Percentiles rank a stretch among this genome's conserved stretches.
These are phyloP conservation scores for Aspergillus flavus DNA, from an alignment of 2,329 filamentous ascomycete species.

Conservation along the genomic window DNA sequence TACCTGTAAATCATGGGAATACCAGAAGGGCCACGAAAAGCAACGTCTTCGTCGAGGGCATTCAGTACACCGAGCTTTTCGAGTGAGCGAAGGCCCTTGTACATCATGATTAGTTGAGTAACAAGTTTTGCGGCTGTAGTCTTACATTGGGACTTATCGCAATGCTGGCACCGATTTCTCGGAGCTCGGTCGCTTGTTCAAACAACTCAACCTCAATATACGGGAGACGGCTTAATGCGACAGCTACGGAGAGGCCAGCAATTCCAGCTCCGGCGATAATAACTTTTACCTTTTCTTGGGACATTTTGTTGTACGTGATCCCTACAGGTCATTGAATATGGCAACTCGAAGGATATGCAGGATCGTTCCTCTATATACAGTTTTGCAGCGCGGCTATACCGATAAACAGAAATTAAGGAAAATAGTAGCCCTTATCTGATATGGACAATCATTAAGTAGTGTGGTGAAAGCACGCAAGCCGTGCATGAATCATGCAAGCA, in stretches of 20 bases:
- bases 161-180: neutral
- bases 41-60: constrained; percentile 46
- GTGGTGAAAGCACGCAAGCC: constrained; percentile 20
- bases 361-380: neutral
- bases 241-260: constrained; percentile 51
- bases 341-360: neutral
- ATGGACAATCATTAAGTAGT: neutral
- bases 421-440: neutral
- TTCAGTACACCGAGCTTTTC: constrained; percentile 54
- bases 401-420: neutral
- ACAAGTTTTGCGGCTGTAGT: neutral
- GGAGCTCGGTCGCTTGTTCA: constrained; percentile 47
- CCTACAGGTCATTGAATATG: neutral
- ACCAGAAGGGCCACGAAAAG: constrained; percentile 45
- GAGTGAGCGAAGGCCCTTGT: constrained; percentile 50
- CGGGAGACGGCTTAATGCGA: constrained; percentile 39
- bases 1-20: constrained; percentile 52
- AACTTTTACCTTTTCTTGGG: constrained; percentile 34
- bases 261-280: constrained; percentile 56
- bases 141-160: constrained; percentile 50
- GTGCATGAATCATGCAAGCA: constrained; percentile 13
- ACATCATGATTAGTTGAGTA: neutral
- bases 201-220: constrained; percentile 53
- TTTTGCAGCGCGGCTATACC: neutral
- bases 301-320: neutral